Evolutionary conservation across 169 alveolate genomes (phyloP), one percentile per base, ranked within the genome.

Genomic region (Condylostoma magnum): DNA sequence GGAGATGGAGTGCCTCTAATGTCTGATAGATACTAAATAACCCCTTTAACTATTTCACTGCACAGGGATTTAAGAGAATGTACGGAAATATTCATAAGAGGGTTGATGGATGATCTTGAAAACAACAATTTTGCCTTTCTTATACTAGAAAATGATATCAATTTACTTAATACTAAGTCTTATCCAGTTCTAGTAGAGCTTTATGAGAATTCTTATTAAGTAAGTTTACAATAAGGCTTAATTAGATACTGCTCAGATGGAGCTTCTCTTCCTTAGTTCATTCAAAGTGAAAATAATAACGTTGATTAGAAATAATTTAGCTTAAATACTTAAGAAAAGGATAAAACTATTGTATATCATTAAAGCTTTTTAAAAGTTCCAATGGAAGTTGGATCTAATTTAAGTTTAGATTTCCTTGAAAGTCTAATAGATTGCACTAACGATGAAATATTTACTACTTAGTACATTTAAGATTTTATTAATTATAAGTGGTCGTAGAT

Each of bases 321-420:
- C 27, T 10, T 12, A 15, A 25, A 2, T 55, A 12, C 27, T 15
- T 30, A 55, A 55, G 34, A 20, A 30, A 25, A 55, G 10, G n/a
- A n/a, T n/a, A n/a, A n/a, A n/a, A n/a, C n/a, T n/a, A n/a, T n/a
- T n/a, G n/a, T n/a, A n/a, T n/a, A n/a, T n/a, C n/a, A n/a, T n/a
- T n/a, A n/a, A n/a, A n/a, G n/a, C n/a, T n/a, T n/a, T n/a, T n/a
- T n/a, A n/a, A n/a, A n/a, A n/a, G n/a, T n/a, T n/a, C n/a, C n/a
- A n/a, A 3, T 57, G 48, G 27, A 20, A 2, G 22, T 37, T 31
- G 69, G 69, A 5, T 57, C 69, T 4, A n/a, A 15, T 18, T 47
- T 34, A 57, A 30, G 69, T 33, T 20, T 57, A 33, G 69, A 30
- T 1, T 57, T 57, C 48, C 25, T 57, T 18, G 69, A 57, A 2